Evolutionary conservation across 257 asterid genomes (phyloP).

Genomic region (Anisodus tanguticus): DNA sequence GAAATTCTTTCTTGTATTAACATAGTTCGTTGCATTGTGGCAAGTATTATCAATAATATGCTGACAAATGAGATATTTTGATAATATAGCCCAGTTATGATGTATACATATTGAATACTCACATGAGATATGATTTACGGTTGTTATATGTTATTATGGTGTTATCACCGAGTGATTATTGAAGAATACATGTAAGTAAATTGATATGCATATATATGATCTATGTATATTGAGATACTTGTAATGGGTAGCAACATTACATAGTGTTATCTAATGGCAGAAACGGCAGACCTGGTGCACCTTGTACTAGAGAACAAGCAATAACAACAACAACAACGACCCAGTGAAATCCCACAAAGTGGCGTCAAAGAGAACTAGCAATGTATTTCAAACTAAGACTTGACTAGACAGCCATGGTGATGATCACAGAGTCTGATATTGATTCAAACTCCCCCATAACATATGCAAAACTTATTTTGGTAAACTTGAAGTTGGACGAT

Average conservation of each 20-base stretch:
- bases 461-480: not conserved
- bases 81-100: no score
- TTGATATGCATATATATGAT: not conserved
- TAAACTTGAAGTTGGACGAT: not conserved
- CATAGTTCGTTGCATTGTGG: no score
- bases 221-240: not conserved
- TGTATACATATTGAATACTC: no score
- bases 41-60: no score
- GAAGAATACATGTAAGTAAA: not conserved
- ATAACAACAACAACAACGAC: no score
- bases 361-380: not conserved
- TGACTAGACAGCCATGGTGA: not conserved
- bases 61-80: no score
- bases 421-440: not conserved
- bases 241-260: slow-evolving; percentile 17
- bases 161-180: not conserved
- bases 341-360: no score
- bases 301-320: not conserved
- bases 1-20: no score
- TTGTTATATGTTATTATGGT: not conserved
- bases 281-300: not conserved
- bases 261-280: not conserved
- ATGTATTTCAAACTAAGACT: not conserved
- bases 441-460: not conserved
- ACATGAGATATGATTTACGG: not conserved